Conservation (phyloP, 139 green algal genomes). For the Haematococcus lacustris region DNA sequence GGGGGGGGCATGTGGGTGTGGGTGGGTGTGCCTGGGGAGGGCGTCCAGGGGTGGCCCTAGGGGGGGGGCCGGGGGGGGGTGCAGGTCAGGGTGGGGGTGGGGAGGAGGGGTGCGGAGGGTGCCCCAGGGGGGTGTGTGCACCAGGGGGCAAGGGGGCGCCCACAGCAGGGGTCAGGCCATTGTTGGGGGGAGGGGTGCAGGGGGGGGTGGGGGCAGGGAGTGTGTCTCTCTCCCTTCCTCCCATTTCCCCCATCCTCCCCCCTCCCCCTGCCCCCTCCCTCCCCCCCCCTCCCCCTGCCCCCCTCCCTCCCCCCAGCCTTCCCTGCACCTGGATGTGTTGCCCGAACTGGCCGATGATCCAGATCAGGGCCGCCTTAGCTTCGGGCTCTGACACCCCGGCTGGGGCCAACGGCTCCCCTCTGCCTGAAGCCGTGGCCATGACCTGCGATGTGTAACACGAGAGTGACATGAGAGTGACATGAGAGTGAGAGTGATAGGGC, state of each 20-base stretch:
- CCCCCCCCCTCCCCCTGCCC: background rate
- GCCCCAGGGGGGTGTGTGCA: too few relatives aligned
- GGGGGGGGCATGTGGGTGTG: too few relatives aligned
- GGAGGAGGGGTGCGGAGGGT: too few relatives aligned
- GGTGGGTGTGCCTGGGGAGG: too few relatives aligned
- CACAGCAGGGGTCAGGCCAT: too few relatives aligned
- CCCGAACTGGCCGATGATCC: constrained; percentile 87
- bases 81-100: too few relatives aligned
- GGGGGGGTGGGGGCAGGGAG: too few relatives aligned
- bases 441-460: background rate
- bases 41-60: too few relatives aligned
- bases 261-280: background rate
- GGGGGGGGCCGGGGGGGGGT: too few relatives aligned
- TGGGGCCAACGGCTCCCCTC: constrained; percentile 20
- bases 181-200: too few relatives aligned
- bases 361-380: constrained; percentile 78
- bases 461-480: background rate
- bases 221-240: background rate
- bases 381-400: constrained; percentile 49
- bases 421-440: background rate
- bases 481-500: too few relatives aligned
- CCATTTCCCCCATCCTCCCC: background rate
- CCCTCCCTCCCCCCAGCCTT: background rate
- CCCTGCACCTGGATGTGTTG: constrained; percentile 51
- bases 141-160: too few relatives aligned